Percentiles rank a stretch among this genome's conserved stretches.
These are phyloP conservation scores for Dalbergia oliveri DNA, from an alignment of 306 rosid genomes.

Conservation along the genomic window DNA sequence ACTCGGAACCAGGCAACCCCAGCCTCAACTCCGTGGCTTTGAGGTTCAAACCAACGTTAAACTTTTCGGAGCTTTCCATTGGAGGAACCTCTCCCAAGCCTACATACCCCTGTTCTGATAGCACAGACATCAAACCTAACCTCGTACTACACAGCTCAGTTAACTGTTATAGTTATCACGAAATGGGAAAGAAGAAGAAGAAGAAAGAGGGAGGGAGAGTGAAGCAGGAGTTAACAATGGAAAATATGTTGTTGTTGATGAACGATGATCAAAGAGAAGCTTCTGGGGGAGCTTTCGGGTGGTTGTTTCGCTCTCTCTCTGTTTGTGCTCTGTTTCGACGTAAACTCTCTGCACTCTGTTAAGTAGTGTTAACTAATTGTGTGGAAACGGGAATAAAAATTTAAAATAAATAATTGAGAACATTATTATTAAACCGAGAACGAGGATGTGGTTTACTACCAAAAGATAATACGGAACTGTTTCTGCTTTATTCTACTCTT, in stretches of 20 bases:
- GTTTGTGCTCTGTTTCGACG: conserved; percentile 29
- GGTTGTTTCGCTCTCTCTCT: conserved; percentile 14
- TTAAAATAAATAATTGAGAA: neutral
- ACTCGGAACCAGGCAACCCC: conserved; percentile 91
- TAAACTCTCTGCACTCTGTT: conserved; percentile 39
- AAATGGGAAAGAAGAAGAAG: conserved; percentile 34
- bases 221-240: conserved; percentile 21
- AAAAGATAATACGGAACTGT: conserved; percentile 48
- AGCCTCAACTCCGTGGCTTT: conserved; percentile 91
- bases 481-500: conserved; percentile 40
- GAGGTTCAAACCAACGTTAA: conserved; percentile 64
- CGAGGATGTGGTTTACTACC: conserved; percentile 18
- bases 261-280: conserved; percentile 34
- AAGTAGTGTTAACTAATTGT: conserved; percentile 18
- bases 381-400: conserved; percentile 29
- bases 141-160: neutral
- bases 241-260: neutral
- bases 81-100: conserved; percentile 72
- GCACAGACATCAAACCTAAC: conserved; percentile 67
- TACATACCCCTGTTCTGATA: conserved; percentile 75
- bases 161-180: conserved; percentile 45
- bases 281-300: conserved; percentile 49
- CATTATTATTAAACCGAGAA: neutral
- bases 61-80: conserved; percentile 66
- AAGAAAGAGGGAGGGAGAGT: neutral